These are phyloP conservation scores for Colletotrichum phormii DNA, from an alignment of 2,329 filamentous ascomycete genomes.

Conservation along the genomic window DNA sequence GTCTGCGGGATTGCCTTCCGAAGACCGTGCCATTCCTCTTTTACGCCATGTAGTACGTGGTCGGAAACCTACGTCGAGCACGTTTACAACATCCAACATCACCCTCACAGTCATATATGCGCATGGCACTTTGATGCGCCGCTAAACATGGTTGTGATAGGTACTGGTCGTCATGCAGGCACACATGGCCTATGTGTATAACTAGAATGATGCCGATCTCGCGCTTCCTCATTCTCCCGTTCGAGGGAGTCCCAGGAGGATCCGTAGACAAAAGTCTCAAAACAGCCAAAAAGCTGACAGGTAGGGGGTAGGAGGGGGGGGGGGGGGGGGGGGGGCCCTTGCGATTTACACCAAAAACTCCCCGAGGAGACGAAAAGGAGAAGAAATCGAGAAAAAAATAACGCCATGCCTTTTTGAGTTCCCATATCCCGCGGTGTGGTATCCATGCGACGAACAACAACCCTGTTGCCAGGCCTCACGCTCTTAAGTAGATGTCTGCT, in stretches of 20 bases:
- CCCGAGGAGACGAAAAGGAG: not conserved
- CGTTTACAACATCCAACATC: not conserved
- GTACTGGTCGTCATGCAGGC: too few relatives aligned
- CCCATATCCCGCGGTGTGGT: not conserved
- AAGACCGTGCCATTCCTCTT: not conserved
- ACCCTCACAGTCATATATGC: not conserved
- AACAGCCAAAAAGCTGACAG: not conserved
- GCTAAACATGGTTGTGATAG: not conserved
- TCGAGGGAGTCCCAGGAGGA: constrained; percentile 16
- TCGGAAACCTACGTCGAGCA: not conserved
- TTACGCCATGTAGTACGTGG: not conserved
- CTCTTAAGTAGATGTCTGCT: constrained; percentile 15
- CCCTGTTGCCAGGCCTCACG: not conserved
- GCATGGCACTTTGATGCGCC: not conserved
- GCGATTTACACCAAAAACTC: not conserved
- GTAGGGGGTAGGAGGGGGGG: too few relatives aligned
- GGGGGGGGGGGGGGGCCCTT: not conserved
- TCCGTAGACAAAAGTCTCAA: constrained; percentile 1
- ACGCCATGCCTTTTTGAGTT: constrained; percentile 19
- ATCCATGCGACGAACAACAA: too few relatives aligned
- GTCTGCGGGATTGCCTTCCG: not conserved
- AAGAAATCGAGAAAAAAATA: not conserved
- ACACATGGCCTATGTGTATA: not conserved
- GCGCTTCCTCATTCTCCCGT: not conserved
- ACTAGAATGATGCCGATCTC: not conserved